Evolutionary conservation across 257 asterid species (phyloP).

Genomic region (Jasminum sambac): DNA sequence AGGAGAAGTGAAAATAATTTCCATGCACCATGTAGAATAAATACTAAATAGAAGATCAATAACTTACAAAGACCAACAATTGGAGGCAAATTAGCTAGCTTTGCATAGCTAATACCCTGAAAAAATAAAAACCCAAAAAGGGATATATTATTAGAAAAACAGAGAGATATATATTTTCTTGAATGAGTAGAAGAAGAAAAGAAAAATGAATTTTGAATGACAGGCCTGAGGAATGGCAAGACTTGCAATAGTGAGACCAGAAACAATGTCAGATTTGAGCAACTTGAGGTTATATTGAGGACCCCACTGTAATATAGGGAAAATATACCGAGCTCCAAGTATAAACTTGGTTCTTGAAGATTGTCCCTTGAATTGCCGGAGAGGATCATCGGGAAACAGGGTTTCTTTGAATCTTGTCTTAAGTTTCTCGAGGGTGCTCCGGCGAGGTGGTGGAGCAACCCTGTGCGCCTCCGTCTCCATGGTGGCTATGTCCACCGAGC

Average conservation of each 20-base stretch:
- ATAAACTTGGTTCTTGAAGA: slow-evolving; percentile 36
- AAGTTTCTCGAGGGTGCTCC: slow-evolving; percentile 51
- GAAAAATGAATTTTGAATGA: not conserved
- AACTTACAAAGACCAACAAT: slow-evolving; percentile 84
- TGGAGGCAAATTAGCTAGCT: slow-evolving; percentile 86
- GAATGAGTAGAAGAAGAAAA: not conserved
- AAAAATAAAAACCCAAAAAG: not conserved
- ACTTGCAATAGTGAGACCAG: slow-evolving; percentile 95
- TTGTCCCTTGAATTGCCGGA: slow-evolving; percentile 71
- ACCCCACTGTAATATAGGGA: slow-evolving; percentile 82
- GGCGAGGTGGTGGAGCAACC: slow-evolving; percentile 69
- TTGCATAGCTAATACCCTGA: slow-evolving; percentile 96
- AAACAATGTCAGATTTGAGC: slow-evolving; percentile 75
- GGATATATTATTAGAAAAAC: not conserved
- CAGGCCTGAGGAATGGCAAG: slow-evolving; percentile 87
- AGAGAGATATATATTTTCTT: not conserved
- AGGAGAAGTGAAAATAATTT: too few species aligned
- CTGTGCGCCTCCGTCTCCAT: slow-evolving; percentile 68
- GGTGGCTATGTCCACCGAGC: slow-evolving; percentile 30
- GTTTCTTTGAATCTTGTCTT: slow-evolving; percentile 66
- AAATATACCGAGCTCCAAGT: slow-evolving; percentile 65
- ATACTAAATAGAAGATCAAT: not conserved
- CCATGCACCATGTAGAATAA: not conserved
- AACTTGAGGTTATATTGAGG: slow-evolving; percentile 54
- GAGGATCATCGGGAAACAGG: slow-evolving; percentile 82